Percentiles rank a stretch among this genome's conserved stretches.
phyloP scores from a whole-genome alignment of 23 red algal genomes.

The Gracilaria domingensis region DNA sequence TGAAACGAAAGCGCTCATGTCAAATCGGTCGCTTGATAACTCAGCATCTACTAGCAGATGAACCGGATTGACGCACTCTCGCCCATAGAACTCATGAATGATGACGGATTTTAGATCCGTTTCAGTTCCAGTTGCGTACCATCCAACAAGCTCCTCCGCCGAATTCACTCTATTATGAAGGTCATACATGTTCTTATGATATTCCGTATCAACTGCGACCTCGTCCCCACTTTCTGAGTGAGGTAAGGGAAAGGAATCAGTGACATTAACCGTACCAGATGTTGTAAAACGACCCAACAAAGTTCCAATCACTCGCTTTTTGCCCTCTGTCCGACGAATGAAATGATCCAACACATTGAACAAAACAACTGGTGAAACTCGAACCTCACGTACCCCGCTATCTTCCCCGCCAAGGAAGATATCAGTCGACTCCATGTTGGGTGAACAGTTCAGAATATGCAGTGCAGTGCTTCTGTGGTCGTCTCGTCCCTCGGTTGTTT shows the following conservation, averaged over 20 bases:
- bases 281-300: slow-evolving; percentile 66
- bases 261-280: slow-evolving; percentile 74
- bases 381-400: slow-evolving; percentile 69
- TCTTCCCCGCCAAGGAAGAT: slow-evolving; percentile 83
- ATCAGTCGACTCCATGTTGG: slow-evolving; percentile 67
- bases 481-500: background rate
- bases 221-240: slow-evolving; percentile 81
- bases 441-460: background rate
- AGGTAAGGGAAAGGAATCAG: slow-evolving; percentile 83
- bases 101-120: slow-evolving; percentile 91
- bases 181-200: slow-evolving; percentile 80
- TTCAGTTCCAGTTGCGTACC: slow-evolving; percentile 88
- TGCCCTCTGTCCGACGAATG: slow-evolving; percentile 62
- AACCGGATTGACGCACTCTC: slow-evolving; percentile 78
- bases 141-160: slow-evolving; percentile 80
- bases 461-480: background rate
- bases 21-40: slow-evolving; percentile 57
- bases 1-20: slow-evolving; percentile 74
- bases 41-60: slow-evolving; percentile 87
- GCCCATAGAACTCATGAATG: slow-evolving; percentile 92
- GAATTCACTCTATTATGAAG: slow-evolving; percentile 70
- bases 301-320: slow-evolving; percentile 86
- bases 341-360: slow-evolving; percentile 86
- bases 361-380: slow-evolving; percentile 82
- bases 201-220: slow-evolving; percentile 86